Conservation (phyloP, 1,139 yeast genomes). For the Pichia sp. region DNA sequence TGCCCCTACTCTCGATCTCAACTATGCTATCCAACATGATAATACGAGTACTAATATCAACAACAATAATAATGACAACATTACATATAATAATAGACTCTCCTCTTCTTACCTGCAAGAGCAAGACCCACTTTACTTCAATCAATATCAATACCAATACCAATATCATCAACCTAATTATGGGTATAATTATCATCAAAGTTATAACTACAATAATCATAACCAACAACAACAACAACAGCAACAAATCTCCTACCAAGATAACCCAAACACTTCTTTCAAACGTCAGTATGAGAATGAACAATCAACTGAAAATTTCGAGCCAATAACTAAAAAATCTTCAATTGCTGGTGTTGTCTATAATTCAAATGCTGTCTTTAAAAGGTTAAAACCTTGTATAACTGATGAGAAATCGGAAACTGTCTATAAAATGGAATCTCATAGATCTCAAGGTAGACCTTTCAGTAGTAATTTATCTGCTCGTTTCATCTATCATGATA, state of each 20-base stretch:
- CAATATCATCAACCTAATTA: no score
- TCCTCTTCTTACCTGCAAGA: no score
- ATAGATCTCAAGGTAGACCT: conserved; percentile 34
- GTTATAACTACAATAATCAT: no score
- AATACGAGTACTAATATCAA: no score
- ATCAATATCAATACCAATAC: no score
- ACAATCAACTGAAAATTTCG: neutral
- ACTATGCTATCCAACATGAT: no score
- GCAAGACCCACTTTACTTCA: no score
- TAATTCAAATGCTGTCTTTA: conserved; percentile 23
- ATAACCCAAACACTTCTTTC: neutral
- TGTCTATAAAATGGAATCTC: conserved; percentile 5
- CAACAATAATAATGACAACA: no score
- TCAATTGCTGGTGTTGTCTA: conserved; percentile 24
- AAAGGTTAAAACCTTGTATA: conserved; percentile 18
- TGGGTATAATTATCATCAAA: no score
- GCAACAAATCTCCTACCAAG: neutral
- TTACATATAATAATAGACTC: no score
- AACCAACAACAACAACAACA: neutral
- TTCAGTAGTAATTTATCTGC: conserved; percentile 31
- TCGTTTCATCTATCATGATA: conserved; percentile 27
- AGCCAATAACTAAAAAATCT: conserved; percentile 8
- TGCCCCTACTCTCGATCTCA: no score
- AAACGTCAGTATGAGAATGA: neutral
- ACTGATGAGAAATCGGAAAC: conserved; percentile 14